Conservation (phyloP, 768 basidiomycete species). For the Boletales sp. region DNA sequence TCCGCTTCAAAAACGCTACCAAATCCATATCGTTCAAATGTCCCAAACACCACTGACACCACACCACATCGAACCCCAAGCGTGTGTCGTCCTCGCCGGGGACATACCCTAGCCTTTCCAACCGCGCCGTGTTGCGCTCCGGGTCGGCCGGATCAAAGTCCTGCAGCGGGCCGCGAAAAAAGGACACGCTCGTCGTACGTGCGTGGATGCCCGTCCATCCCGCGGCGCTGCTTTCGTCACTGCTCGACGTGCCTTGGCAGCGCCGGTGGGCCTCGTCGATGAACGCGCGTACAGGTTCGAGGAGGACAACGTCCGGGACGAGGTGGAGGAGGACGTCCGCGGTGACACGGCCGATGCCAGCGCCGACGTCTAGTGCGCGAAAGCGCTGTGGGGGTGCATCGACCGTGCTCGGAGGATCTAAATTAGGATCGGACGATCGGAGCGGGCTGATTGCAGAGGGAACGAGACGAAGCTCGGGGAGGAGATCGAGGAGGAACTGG, state of each 20-base stretch:
- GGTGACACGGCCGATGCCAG: slow-evolving; percentile 92
- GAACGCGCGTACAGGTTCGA: slow-evolving; percentile 84
- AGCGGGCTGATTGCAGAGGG: slow-evolving; percentile 66
- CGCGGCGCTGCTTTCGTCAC: slow-evolving; percentile 26
- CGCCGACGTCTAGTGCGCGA: slow-evolving; percentile 88
- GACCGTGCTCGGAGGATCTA: slow-evolving; percentile 20
- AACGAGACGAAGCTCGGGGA: slow-evolving; percentile 76
- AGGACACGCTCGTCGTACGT: slow-evolving; percentile 65
- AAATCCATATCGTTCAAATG: slow-evolving; percentile 79
- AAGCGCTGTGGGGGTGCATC: slow-evolving; percentile 30
- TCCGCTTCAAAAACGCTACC: slow-evolving; percentile 66
- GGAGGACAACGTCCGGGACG: slow-evolving; percentile 79
- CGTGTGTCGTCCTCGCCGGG: slow-evolving; percentile 52
- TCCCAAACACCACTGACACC: slow-evolving; percentile 98
- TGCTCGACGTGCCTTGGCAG: slow-evolving; percentile 33
- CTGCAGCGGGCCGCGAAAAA: slow-evolving; percentile 80
- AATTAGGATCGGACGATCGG: slow-evolving; percentile 9
- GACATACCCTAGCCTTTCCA: slow-evolving; percentile 69
- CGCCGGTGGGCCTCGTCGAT: slow-evolving; percentile 62
- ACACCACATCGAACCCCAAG: slow-evolving; percentile 81
- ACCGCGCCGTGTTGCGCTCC: slow-evolving; percentile 33
- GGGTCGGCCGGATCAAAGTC: slow-evolving; percentile 67
- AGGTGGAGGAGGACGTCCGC: slow-evolving; percentile 86
- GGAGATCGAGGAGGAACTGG: slow-evolving; percentile 76
- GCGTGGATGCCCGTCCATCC: slow-evolving; percentile 70